phyloP scores from a whole-genome alignment of 1,139 yeast genomes.

The Saccharomycopsis phalli region DNA sequence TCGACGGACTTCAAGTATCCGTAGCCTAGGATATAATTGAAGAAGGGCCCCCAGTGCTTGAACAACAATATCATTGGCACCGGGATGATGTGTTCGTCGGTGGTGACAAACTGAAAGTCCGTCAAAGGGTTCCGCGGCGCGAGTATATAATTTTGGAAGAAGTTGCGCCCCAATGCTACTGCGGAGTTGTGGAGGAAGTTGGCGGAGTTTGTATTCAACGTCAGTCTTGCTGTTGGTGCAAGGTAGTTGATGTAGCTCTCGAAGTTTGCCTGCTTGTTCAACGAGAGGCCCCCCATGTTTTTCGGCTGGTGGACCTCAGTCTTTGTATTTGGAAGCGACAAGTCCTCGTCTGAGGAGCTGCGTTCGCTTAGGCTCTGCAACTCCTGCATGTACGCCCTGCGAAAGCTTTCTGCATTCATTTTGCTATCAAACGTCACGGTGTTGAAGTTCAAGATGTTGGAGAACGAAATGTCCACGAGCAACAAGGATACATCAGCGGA shows the following conservation, averaged over 20 bases:
- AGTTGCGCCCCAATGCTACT: slow-evolving; percentile 65
- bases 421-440: slow-evolving; percentile 11
- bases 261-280: slow-evolving; percentile 30
- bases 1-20: slow-evolving; percentile 56
- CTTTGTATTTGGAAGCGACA: not conserved
- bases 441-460: slow-evolving; percentile 38
- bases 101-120: slow-evolving; percentile 62
- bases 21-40: slow-evolving; percentile 49
- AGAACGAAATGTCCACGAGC: slow-evolving; percentile 51
- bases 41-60: slow-evolving; percentile 69
- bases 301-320: not conserved
- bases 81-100: slow-evolving; percentile 57
- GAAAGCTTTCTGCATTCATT: slow-evolving; percentile 3
- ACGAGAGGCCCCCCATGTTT: slow-evolving; percentile 1
- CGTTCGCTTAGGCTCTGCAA: not conserved
- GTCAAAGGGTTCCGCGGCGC: slow-evolving; percentile 33
- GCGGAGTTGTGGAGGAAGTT: slow-evolving; percentile 64
- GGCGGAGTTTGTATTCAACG: slow-evolving; percentile 52
- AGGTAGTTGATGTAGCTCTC: slow-evolving; percentile 70
- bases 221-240: slow-evolving; percentile 50
- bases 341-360: not conserved
- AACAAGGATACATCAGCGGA: not conserved
- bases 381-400: not conserved
- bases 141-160: slow-evolving; percentile 58
- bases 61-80: slow-evolving; percentile 51